Percentiles rank a stretch among this genome's conserved stretches.
Evolutionary conservation across 2,329 filamentous ascomycete species (phyloP).

Genomic region (Talaromyces sp.): DNA sequence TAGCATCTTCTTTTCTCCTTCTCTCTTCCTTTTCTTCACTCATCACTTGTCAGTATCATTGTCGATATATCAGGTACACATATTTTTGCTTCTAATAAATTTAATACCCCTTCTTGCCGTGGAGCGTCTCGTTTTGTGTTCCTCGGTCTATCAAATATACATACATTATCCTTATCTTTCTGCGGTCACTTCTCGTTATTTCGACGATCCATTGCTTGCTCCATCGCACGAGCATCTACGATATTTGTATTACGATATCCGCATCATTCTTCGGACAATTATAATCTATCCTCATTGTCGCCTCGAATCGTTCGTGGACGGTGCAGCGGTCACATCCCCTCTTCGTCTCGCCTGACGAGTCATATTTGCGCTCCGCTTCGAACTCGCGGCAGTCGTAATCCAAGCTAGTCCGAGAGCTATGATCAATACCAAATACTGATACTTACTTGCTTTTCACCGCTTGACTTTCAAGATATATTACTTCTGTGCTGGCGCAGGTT

Average conservation of each 20-base stretch:
- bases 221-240: background rate
- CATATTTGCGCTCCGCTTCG: background rate
- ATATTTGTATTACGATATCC: background rate
- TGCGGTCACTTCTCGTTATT: background rate
- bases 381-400: background rate
- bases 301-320: background rate
- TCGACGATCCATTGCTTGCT: background rate
- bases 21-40: background rate
- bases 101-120: background rate
- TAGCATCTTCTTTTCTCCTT: background rate
- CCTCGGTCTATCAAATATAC: background rate
- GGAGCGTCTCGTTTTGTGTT: background rate
- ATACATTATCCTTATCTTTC: background rate
- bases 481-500: background rate
- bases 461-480: background rate
- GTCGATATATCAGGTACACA: background rate
- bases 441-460: background rate
- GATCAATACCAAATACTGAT: background rate
- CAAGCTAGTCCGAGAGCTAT: background rate
- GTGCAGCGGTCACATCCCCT: background rate
- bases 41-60: background rate
- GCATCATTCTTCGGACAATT: background rate
- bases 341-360: conserved; percentile 1
- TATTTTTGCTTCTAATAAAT: background rate
- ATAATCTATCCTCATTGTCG: background rate